Conservation (phyloP, 768 basidiomycete genomes). For the Boletus reticuloceps region DNA sequence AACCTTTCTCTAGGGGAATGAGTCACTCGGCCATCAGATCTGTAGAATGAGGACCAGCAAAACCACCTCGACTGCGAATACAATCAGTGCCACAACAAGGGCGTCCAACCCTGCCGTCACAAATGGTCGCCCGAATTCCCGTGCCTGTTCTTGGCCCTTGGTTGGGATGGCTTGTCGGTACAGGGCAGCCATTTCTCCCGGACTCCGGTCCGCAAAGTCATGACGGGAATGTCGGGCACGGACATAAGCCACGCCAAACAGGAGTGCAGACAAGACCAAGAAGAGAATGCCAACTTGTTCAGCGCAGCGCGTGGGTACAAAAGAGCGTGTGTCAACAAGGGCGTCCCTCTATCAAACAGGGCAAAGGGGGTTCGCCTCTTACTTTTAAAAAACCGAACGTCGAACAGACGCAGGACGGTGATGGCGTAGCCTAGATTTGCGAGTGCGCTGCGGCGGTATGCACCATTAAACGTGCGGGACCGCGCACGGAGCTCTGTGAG, state of each 20-base stretch:
- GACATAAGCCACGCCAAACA: slow-evolving; percentile 57
- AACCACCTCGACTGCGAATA: slow-evolving; percentile 61
- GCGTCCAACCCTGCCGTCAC: slow-evolving; percentile 79
- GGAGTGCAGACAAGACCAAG: slow-evolving; percentile 55
- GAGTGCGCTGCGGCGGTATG: slow-evolving; percentile 75
- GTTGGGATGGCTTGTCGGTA: slow-evolving; percentile 46
- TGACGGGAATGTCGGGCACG: slow-evolving; percentile 66
- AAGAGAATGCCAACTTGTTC: slow-evolving; percentile 57
- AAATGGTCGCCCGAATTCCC: slow-evolving; percentile 76
- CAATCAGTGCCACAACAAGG: slow-evolving; percentile 51
- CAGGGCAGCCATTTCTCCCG: slow-evolving; percentile 27
- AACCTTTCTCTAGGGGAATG: background rate
- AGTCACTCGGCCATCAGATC: slow-evolving; percentile 6
- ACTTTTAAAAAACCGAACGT: slow-evolving; percentile 71
- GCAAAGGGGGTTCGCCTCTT: slow-evolving; percentile 19
- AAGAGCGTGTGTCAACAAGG: background rate
- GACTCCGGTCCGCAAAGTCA: slow-evolving; percentile 69
- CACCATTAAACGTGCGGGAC: slow-evolving; percentile 80
- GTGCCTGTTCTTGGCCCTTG: slow-evolving; percentile 56
- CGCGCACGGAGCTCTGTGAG: slow-evolving; percentile 76
- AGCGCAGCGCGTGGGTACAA: background rate
- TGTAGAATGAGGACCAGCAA: slow-evolving; percentile 61
- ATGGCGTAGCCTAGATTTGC: slow-evolving; percentile 72
- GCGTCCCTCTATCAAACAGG: background rate
- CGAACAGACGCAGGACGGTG: slow-evolving; percentile 77